Conservation (phyloP, 768 basidiomycete species). For the Agrocybe praecox region DNA sequence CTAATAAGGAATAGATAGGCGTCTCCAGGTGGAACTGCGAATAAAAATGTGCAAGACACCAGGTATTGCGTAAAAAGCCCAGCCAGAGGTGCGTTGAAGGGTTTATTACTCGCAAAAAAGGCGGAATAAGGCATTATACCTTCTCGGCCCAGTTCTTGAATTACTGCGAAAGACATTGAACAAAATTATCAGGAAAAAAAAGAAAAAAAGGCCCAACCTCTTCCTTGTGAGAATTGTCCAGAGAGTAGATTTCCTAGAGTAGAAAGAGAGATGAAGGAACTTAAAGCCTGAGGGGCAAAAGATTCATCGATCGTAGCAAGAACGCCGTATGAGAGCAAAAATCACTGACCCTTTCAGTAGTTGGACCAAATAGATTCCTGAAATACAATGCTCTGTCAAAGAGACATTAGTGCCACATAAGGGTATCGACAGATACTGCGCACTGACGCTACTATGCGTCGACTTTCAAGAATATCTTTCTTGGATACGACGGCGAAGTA, state of each 20-base stretch:
- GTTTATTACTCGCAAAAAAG: slow-evolving; percentile 72
- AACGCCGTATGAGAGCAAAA: background rate
- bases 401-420: background rate
- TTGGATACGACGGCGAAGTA: slow-evolving; percentile 78
- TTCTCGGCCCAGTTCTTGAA: slow-evolving; percentile 75
- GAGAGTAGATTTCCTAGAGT: slow-evolving; percentile 66
- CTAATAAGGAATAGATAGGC: slow-evolving; percentile 74
- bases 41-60: slow-evolving; percentile 55
- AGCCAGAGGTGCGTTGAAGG: slow-evolving; percentile 66
- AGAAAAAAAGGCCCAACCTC: slow-evolving; percentile 42
- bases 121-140: slow-evolving; percentile 67
- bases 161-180: slow-evolving; percentile 40
- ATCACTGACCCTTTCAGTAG: slow-evolving; percentile 54
- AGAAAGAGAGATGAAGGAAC: slow-evolving; percentile 64
- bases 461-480: slow-evolving; percentile 64
- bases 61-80: slow-evolving; percentile 67
- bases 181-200: background rate
- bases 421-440: background rate
- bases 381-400: slow-evolving; percentile 68
- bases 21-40: slow-evolving; percentile 68
- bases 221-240: slow-evolving; percentile 64
- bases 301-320: background rate
- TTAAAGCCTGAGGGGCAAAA: slow-evolving; percentile 57
- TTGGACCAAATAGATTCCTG: slow-evolving; percentile 67
- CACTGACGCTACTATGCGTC: slow-evolving; percentile 68